Conservation (phyloP, 75 land plant genomes). For the Picea sitchensis region DNA sequence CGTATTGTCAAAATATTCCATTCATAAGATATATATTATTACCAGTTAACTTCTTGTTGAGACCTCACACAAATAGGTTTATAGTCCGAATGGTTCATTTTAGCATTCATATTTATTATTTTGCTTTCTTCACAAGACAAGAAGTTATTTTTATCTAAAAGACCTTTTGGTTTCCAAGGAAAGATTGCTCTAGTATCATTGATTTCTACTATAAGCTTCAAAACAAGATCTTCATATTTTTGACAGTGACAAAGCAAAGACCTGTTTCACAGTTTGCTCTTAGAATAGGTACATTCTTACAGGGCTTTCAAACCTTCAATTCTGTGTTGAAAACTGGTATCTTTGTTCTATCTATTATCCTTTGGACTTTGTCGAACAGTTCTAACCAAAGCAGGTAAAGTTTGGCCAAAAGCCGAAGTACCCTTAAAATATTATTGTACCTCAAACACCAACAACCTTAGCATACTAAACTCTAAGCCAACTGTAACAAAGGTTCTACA, state of each 20-base stretch:
- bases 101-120: neutral
- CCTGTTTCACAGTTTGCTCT: neutral
- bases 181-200: neutral
- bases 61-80: neutral
- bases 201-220: neutral
- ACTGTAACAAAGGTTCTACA: slow-evolving; percentile 72
- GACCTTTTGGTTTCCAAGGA: neutral
- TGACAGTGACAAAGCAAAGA: neutral
- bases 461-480: slow-evolving; percentile 71
- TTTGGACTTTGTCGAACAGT: neutral
- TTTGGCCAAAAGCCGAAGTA: slow-evolving; percentile 2
- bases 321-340: neutral
- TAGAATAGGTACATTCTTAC: too few species aligned
- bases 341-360: neutral
- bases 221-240: neutral
- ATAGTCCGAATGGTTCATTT: neutral
- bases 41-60: neutral
- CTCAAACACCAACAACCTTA: slow-evolving; percentile 78
- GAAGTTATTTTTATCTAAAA: neutral
- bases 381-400: neutral
- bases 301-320: neutral
- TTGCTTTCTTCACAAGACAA: too few species aligned
- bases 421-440: slow-evolving; percentile 13
- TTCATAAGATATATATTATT: neutral
- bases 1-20: neutral